phyloP scores from a whole-genome alignment of 306 rosid genomes.

The Acacia crassicarpa region DNA sequence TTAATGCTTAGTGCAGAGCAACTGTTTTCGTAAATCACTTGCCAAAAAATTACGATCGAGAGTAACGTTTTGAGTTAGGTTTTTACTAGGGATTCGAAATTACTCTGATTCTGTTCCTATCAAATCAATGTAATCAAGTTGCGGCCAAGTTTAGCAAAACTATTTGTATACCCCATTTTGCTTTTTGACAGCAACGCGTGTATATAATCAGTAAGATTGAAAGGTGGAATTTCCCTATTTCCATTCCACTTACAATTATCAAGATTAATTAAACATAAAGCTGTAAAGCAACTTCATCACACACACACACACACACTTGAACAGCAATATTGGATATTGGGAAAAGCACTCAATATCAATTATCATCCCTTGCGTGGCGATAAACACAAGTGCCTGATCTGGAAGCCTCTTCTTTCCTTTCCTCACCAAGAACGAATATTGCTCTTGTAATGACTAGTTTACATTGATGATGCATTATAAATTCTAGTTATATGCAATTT shows the following conservation, averaged over 20 bases:
- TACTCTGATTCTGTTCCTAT: too few relatives aligned
- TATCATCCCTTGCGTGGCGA: neutral
- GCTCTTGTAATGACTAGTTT: neutral
- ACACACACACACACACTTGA: neutral
- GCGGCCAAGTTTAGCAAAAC: too few relatives aligned
- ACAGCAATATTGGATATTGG: neutral
- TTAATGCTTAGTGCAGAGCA: too few relatives aligned
- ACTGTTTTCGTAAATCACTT: too few relatives aligned
- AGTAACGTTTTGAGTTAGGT: too few relatives aligned
- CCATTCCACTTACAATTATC: constrained; percentile 1
- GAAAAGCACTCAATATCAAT: neutral
- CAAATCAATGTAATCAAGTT: too few relatives aligned
- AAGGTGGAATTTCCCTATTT: constrained; percentile 33
- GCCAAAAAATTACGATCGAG: too few relatives aligned
- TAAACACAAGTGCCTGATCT: neutral
- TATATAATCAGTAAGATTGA: too few relatives aligned
- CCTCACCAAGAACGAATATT: neutral
- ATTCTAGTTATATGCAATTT: too few relatives aligned
- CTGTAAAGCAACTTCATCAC: neutral
- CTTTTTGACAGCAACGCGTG: too few relatives aligned
- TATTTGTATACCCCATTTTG: too few relatives aligned
- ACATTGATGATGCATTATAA: neutral
- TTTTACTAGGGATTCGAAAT: too few relatives aligned
- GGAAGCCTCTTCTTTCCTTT: neutral
- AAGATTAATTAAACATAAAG: neutral